These are phyloP conservation scores for Trichophyton verrucosum DNA, from an alignment of 2,329 filamentous ascomycete species.

Conservation along the genomic window DNA sequence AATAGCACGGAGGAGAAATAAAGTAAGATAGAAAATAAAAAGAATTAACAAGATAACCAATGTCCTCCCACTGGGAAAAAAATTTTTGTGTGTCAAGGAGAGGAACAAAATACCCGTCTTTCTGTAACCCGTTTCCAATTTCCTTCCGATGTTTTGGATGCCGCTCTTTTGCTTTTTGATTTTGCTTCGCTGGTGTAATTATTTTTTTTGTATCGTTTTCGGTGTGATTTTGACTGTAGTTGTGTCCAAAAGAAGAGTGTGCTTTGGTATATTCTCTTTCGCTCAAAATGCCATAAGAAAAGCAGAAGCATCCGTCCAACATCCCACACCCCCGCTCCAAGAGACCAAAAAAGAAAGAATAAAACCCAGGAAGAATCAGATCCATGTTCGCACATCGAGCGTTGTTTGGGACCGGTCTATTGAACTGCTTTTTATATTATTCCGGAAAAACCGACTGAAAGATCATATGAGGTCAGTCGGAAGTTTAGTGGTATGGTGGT, in stretches of 20 bases:
- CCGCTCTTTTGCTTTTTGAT: conserved; percentile 6
- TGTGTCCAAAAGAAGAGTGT: conserved; percentile 5
- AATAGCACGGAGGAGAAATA: neutral
- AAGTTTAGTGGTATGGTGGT: neutral
- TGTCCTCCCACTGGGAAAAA: neutral
- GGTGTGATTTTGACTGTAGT: no score
- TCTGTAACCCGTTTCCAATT: conserved; percentile 8
- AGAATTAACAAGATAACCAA: conserved; percentile 2
- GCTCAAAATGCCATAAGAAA: conserved; percentile 5
- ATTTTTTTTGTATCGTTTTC: neutral
- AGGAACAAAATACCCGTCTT: conserved; percentile 5
- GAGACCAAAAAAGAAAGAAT: neutral
- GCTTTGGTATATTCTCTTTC: conserved; percentile 2
- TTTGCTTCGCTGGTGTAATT: conserved; percentile 5
- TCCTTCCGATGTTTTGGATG: conserved; percentile 8
- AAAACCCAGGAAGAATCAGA: neutral
- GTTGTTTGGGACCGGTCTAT: neutral
- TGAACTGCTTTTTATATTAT: neutral
- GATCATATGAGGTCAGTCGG: neutral
- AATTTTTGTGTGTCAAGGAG: neutral
- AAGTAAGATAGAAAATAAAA: neutral
- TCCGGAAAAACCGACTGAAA: neutral
- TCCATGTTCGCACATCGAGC: neutral
- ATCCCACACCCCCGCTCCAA: conserved; percentile 3
- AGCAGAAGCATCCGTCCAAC: neutral